Conservation (phyloP, 139 green algal genomes). For the Trebouxia sp. region DNA sequence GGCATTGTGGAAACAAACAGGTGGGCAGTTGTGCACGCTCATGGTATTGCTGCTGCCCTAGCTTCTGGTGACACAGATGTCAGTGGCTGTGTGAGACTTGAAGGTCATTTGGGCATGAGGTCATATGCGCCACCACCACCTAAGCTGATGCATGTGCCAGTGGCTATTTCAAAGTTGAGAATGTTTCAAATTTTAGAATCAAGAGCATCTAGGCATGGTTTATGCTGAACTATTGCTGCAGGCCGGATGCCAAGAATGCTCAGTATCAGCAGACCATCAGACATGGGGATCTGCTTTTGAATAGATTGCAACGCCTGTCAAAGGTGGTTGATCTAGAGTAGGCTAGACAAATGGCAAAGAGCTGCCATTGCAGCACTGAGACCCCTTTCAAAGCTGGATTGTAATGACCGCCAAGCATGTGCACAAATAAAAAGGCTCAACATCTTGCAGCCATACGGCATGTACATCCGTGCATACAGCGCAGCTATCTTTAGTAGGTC, state of each 20-base stretch:
- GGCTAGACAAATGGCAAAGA: too few species aligned
- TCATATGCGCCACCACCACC: conserved; percentile 23
- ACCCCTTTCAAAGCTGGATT: too few species aligned
- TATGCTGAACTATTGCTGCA: conserved; percentile 34
- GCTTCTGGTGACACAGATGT: not conserved
- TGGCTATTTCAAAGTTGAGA: conserved; percentile 28
- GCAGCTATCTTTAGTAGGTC: too few species aligned
- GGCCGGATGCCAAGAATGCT: conserved; percentile 91
- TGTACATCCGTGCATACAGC: too few species aligned
- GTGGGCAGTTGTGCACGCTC: conserved; percentile 33
- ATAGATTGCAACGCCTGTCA: conserved; percentile 93
- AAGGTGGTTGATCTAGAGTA: conserved; percentile 93
- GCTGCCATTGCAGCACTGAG: too few species aligned
- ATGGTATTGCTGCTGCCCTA: not conserved
- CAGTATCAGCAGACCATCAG: conserved; percentile 90
- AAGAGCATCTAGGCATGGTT: conserved; percentile 33
- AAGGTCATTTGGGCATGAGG: too few species aligned
- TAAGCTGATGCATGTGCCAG: conserved; percentile 57
- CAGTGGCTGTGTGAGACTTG: not conserved
- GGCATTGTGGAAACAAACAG: conserved; percentile 92
- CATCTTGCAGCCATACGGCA: too few species aligned
- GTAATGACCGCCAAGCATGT: too few species aligned
- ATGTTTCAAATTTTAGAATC: not conserved
- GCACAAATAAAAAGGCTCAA: too few species aligned
- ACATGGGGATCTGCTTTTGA: conserved; percentile 94